Evolutionary conservation across 73 alveolate genomes (phyloP), one percentile per base, ranked within the genome.

Genomic region (Tetrahymena malaccensis): DNA sequence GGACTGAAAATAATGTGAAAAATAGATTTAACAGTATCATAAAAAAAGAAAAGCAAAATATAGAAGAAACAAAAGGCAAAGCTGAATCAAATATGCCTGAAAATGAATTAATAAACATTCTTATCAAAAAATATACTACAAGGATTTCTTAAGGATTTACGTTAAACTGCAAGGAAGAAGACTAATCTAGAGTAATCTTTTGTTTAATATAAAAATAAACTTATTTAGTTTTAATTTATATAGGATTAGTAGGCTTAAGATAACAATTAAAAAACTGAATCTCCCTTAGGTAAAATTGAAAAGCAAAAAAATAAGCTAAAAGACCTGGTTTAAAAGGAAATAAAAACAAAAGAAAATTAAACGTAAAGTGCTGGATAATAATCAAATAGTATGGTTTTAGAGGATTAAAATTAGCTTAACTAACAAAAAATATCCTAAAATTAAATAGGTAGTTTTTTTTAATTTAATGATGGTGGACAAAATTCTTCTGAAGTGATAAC

Each of bases 21-120:
- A 95, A 95, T 19, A 57, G 97, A 85, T 95, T 85, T 40, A 94
- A 95, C 55, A 95, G 95, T 34, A 85, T 95, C 19, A 95, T 95
- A 57, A 95, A 95, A 95, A 95, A 95, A 93, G 97, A 95, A 95
- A 95, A 93, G 93, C 43, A 95, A 85, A 95, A 89, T n/a, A 5
- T 84, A 85, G 57, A 58, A 33, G 97, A 95, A 34, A 34, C 57
- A 19, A 89, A 95, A 21, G 95, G 94, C 17, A 93, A 50, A 50
- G 56, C 83, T 16, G 56, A 95, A 95, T 38, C 93, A 95, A 94
- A 95, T 34, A 89, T 85, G 44, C 44, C 94, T 34, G 95, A 95
- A 33, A 70, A 70, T 11, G 89, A 70, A 9, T 27, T 70, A 31
- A 70, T 70, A 7, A 21, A 70, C 34, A n/a, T 70, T 19, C 21